Evolutionary conservation across 257 asterid genomes (phyloP), one percentile per base, ranked within the genome.

Genomic region (Leptodermis oblonga): DNA sequence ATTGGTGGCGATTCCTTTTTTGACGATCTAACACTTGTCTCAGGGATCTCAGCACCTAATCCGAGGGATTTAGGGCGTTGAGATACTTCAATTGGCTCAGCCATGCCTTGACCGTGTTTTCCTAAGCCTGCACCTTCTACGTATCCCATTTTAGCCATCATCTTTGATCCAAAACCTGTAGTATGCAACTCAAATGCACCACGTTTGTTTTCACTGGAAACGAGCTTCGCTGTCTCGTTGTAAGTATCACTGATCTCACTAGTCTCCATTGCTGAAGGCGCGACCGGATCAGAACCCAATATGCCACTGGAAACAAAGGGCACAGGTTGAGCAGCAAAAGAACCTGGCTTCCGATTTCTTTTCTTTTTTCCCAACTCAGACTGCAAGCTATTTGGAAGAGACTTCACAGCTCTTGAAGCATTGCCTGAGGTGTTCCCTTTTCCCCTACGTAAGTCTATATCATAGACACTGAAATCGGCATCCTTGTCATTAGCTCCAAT

Each of bases 81-180:
- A 39, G 43, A 68, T 61, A 85, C 99, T 83, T 91, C 91, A 31
- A 94, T 85, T 56, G 99, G 99, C 77, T 74, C 74, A 12, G 92
- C 71, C 75, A 82, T 78, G 4, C 99, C 97, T 82, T 84, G 89
- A 39, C 97, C 95, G 25, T 87, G 96, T 76, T 91, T 94, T 5
- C 99, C 99, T 55, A 90, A 72, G 22, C 97, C 99, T 2, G 67
- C 78, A 20, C 97, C 97, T 78, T 85, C 95, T 33, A 88, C 78
- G 68, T 78, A 90, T 59, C 99, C 99, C 99, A 91, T 91, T 83
- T 90, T 94, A 51, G 97, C 97, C 96, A 94, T 53, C 95, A 91
- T 89, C 85, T 87, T 94, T 34, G 97, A 94, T 43, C 99, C 99
- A 75, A 94, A 91, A 42, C 99, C 99, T 39, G 96, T 94, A 0